Percentiles rank a stretch among this genome's conserved stretches.
phyloP scores from a whole-genome alignment of 1,284 basidiomycete species.

The Cutaneotrichosporon spelunceum region DNA sequence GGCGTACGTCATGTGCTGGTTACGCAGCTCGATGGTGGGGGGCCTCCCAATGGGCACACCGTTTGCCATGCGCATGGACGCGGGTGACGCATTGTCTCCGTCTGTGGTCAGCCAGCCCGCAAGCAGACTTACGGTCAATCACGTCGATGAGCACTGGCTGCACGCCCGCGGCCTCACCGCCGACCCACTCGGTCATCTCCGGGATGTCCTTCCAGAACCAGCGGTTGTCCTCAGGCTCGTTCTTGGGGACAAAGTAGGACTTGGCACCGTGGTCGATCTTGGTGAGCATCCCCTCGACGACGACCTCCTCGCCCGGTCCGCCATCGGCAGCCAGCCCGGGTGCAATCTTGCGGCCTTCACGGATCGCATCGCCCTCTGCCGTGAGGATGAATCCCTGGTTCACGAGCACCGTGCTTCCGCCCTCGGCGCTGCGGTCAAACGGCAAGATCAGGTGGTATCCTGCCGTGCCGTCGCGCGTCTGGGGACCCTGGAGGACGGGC shows the following conservation, averaged over 20 bases:
- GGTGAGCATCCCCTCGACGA: conserved; percentile 60
- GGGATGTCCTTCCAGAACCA: conserved; percentile 92
- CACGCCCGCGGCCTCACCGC: conserved; percentile 64
- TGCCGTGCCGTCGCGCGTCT: conserved; percentile 78
- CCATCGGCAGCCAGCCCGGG: conserved; percentile 31
- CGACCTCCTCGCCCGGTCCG: conserved; percentile 34
- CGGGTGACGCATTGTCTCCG: conserved; percentile 62
- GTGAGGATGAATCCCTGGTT: conserved; percentile 83
- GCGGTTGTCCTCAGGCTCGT: conserved; percentile 70
- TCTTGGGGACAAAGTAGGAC: conserved; percentile 75
- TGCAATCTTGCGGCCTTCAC: conserved; percentile 55
- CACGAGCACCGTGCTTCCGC: conserved; percentile 62
- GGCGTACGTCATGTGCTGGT: conserved; percentile 93
- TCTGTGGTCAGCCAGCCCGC: conserved; percentile 55
- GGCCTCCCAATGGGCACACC: conserved; percentile 83
- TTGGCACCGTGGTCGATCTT: conserved; percentile 64
- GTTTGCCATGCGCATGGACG: conserved; percentile 62
- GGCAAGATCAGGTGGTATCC: conserved; percentile 40
- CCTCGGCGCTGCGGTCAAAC: conserved; percentile 25
- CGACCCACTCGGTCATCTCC: conserved; percentile 73
- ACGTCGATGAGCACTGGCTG: conserved; percentile 84
- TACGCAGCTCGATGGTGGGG: conserved; percentile 82
- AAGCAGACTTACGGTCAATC: conserved; percentile 53
- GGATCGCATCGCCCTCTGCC: conserved; percentile 43
- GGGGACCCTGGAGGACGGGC: conserved; percentile 79